These are phyloP conservation scores for Paramyrothecium sp. DNA, from an alignment of 2,329 filamentous ascomycete species.

Conservation along the genomic window DNA sequence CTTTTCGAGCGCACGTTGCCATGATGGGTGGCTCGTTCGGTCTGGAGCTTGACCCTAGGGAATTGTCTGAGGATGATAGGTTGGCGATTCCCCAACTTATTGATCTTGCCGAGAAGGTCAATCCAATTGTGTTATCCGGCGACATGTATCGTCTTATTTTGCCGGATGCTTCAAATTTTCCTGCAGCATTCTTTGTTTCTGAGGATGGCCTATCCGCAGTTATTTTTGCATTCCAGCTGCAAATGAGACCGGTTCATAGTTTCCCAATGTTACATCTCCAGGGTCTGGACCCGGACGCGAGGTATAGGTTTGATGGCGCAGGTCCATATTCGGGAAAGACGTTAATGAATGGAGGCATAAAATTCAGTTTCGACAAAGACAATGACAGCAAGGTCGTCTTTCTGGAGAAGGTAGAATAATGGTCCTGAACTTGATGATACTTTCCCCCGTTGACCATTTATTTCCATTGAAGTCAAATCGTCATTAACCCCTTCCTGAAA, in stretches of 20 bases:
- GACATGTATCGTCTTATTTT: conserved; percentile 59
- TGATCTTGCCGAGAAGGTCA: conserved; percentile 51
- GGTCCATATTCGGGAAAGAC: conserved; percentile 54
- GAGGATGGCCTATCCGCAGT: conserved; percentile 47
- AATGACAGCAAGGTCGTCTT: conserved; percentile 58
- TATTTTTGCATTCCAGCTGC: conserved; percentile 61
- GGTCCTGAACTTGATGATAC: too few relatives aligned
- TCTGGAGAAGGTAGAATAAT: conserved; percentile 47
- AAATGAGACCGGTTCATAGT: conserved; percentile 48
- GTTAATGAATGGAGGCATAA: conserved; percentile 61
- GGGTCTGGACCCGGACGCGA: conserved; percentile 53
- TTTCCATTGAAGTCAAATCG: too few relatives aligned
- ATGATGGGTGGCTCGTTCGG: conserved; percentile 70
- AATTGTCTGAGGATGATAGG: conserved; percentile 49
- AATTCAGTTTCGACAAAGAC: conserved; percentile 48
- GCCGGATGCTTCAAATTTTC: conserved; percentile 60
- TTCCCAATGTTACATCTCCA: conserved; percentile 52
- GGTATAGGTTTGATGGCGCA: conserved; percentile 52
- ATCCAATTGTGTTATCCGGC: conserved; percentile 57
- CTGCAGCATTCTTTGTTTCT: conserved; percentile 58
- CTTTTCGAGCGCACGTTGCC: conserved; percentile 63
- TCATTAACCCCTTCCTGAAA: too few relatives aligned
- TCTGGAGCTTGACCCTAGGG: conserved; percentile 58
- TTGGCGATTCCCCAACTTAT: conserved; percentile 53
- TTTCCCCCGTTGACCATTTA: too few relatives aligned